Evolutionary conservation across 2,329 filamentous ascomycete species (phyloP), one percentile per base, ranked within the genome.

Genomic region (Monosporascus sp.): DNA sequence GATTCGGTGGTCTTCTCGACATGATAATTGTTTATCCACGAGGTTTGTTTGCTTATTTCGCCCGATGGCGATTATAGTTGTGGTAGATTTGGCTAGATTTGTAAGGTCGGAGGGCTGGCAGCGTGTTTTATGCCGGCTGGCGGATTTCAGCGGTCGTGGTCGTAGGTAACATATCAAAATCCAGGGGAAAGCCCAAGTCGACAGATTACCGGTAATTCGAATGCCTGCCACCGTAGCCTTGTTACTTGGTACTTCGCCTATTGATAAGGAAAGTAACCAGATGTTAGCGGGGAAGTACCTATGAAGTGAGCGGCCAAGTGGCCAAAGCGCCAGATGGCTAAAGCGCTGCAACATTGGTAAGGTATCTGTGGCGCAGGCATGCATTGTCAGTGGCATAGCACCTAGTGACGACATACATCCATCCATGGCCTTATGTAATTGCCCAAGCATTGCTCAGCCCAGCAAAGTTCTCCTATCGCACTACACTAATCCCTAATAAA

Each of bases 1-100:
- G 85, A 74, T 91, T 89, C 55, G 85, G 82, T 56, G 84, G 76
- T 69, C 89, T 84, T 78, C 90, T 82, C 65, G 90, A 94, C 89
- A 95, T 95, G 52, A 55, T 43, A 56, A 57, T 31, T 15, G 22
- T 43, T 37, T n/a, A 28, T 5, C 31, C 45, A 11, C 20, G n/a
- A 14, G 9, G 18, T 15, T 20, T 6, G 11, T 14, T 14, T 18
- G 17, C 11, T 5, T 20, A 14, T 18, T 24, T 4, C 11, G 5
- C 18, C 18, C 4, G 18, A 20, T 43, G 18, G 7, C 14, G 18
- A 24, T 1, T 18, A 14, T 14, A 20, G 14, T 11, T 15, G 2
- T 43, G 17, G 7, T 18, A 14, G 24, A 6, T 18, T 9, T 43
- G 11, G 40, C 9, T 43, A 24, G 9, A 20, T 8, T 24, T 5